phyloP scores from a whole-genome alignment of 345 rosid species.

The Eucalyptus guilfoylei region DNA sequence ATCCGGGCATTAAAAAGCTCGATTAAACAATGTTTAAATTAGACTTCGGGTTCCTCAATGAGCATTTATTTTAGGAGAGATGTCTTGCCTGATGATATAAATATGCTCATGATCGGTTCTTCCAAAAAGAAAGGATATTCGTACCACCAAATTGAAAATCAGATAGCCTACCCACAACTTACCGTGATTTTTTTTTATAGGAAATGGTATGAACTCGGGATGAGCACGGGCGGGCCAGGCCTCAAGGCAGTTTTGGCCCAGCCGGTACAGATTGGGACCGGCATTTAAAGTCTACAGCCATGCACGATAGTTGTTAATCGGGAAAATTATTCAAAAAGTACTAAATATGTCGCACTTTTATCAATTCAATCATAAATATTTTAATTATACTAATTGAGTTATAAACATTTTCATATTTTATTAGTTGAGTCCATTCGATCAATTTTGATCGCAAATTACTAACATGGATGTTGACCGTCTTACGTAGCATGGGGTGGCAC shows the following conservation, averaged over 20 bases:
- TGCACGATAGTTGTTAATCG: rapidly evolving
- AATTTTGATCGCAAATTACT: rapidly evolving
- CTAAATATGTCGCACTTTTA: too few species aligned
- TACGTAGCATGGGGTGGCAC: rapidly evolving
- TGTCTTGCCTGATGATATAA: background rate
- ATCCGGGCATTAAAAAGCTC: background rate
- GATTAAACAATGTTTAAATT: background rate
- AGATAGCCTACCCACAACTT: background rate
- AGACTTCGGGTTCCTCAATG: background rate
- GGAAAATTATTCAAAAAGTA: too few species aligned
- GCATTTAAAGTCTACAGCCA: background rate
- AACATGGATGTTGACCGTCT: rapidly evolving
- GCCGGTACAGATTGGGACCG: background rate
- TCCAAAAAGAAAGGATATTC: background rate
- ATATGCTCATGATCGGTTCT: background rate
- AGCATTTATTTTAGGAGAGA: background rate
- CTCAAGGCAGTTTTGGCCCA: background rate
- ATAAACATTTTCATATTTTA: too few species aligned
- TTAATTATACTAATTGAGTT: rapidly evolving
- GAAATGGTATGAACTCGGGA: background rate
- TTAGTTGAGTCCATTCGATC: rapidly evolving
- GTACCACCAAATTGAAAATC: background rate
- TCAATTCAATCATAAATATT: too few species aligned
- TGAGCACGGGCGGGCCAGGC: background rate
- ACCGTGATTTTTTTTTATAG: background rate